phyloP scores from a whole-genome alignment of 1,284 basidiomycete species.

The Sporisorium graminicola region DNA sequence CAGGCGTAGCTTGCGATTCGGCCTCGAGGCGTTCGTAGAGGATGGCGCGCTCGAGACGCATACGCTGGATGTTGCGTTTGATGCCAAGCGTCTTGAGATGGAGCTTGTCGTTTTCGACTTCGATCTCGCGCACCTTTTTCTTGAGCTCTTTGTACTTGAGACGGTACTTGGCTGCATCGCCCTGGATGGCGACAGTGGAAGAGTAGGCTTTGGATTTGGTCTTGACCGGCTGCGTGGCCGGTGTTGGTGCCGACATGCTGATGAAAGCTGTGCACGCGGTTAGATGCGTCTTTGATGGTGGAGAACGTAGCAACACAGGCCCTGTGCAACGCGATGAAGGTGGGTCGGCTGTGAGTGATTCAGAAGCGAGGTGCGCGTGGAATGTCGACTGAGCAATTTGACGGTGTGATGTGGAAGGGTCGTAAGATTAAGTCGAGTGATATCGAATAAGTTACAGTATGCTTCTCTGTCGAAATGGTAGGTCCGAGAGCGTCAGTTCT shows the following conservation, averaged over 20 bases:
- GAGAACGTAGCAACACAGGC: neutral
- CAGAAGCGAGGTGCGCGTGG: neutral
- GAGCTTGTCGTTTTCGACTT: conserved; percentile 88
- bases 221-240: conserved; percentile 53
- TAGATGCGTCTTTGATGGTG: too few species aligned
- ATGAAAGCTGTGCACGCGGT: neutral
- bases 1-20: conserved; percentile 43
- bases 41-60: conserved; percentile 85
- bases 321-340: neutral
- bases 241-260: conserved; percentile 42
- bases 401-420: neutral
- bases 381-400: neutral
- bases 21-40: conserved; percentile 63
- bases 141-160: conserved; percentile 90
- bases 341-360: neutral
- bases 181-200: conserved; percentile 65
- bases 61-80: conserved; percentile 86
- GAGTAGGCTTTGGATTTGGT: conserved; percentile 67
- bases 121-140: conserved; percentile 87
- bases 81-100: conserved; percentile 83
- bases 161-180: conserved; percentile 87
- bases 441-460: too few species aligned
- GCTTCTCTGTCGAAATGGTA: conserved; percentile 13
- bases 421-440: neutral
- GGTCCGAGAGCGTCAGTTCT: too few species aligned